Evolutionary conservation across 106 monocot species (phyloP).

Genomic region (Hemerocallis citrina): DNA sequence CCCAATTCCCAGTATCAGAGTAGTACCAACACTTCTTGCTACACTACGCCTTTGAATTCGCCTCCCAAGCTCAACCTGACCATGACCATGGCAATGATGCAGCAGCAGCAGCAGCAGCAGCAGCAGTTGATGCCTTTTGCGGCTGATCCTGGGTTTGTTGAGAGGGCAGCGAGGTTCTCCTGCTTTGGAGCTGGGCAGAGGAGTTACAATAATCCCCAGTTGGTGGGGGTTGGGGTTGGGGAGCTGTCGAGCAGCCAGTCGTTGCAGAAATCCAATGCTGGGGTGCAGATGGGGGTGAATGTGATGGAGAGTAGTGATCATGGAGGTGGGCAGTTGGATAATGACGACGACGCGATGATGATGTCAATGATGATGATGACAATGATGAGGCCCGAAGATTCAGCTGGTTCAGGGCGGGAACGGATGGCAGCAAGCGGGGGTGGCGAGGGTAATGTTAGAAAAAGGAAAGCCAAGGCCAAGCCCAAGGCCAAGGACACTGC

Average conservation of each 20-base stretch:
- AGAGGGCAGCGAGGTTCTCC: conserved; percentile 60
- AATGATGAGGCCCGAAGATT: conserved; percentile 17
- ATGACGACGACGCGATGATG: conserved; percentile 20
- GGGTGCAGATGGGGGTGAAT: neutral
- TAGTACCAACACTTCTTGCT: conserved; percentile 39
- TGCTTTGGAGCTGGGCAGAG: conserved; percentile 27
- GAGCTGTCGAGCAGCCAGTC: conserved; percentile 65
- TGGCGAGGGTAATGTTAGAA: conserved; percentile 8
- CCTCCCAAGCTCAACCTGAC: conserved; percentile 51
- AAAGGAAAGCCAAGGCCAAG: conserved; percentile 43
- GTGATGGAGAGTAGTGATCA: neutral
- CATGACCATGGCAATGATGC: conserved; percentile 4
- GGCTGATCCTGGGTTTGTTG: conserved; percentile 33
- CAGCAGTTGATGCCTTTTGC: conserved; percentile 8
- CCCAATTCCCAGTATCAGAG: conserved; percentile 17
- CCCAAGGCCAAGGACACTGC: conserved; percentile 24
- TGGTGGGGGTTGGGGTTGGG: conserved; percentile 19
- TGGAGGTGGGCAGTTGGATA: conserved; percentile 8
- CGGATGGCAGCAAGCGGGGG: neutral
- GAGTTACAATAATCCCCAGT: conserved; percentile 7
- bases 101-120: neutral
- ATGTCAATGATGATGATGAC: neutral
- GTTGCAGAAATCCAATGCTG: conserved; percentile 6
- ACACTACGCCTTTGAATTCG: conserved; percentile 65
- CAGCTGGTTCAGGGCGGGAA: conserved; percentile 7